phyloP scores from a whole-genome alignment of 352 stramenopile species.

The Sclerospora graminicola region DNA sequence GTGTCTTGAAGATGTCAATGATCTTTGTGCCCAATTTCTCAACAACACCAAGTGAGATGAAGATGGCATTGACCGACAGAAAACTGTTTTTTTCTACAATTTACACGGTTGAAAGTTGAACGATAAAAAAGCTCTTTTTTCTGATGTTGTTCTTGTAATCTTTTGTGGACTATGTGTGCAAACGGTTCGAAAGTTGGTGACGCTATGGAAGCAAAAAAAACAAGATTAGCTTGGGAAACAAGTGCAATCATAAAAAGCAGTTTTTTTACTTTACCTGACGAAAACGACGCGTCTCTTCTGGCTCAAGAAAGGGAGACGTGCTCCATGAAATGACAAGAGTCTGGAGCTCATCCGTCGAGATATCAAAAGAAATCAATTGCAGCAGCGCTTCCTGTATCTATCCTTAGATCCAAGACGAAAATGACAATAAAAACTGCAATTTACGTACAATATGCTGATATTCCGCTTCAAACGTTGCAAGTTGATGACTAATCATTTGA shows the following conservation, averaged over 20 bases:
- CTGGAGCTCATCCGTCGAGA: slow-evolving; percentile 52
- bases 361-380: slow-evolving; percentile 56
- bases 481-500: slow-evolving; percentile 57
- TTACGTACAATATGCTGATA: slow-evolving; percentile 67
- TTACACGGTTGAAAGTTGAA: background rate
- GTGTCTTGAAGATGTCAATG: no score
- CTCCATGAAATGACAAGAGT: slow-evolving; percentile 78
- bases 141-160: slow-evolving; percentile 28
- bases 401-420: background rate
- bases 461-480: slow-evolving; percentile 68
- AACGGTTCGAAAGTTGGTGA: slow-evolving; percentile 28
- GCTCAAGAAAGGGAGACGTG: slow-evolving; percentile 67
- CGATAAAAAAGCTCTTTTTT: slow-evolving; percentile 1
- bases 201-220: slow-evolving; percentile 10
- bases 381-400: slow-evolving; percentile 44
- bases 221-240: background rate
- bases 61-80: no score
- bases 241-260: background rate
- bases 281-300: slow-evolving; percentile 32
- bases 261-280: slow-evolving; percentile 26
- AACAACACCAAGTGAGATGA: no score
- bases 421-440: background rate
- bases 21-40: no score
- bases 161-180: slow-evolving; percentile 31
- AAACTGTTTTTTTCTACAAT: no score